Evolutionary conservation across 768 basidiomycete species (phyloP).

Genomic region (Hygrophorus pudorinus): DNA sequence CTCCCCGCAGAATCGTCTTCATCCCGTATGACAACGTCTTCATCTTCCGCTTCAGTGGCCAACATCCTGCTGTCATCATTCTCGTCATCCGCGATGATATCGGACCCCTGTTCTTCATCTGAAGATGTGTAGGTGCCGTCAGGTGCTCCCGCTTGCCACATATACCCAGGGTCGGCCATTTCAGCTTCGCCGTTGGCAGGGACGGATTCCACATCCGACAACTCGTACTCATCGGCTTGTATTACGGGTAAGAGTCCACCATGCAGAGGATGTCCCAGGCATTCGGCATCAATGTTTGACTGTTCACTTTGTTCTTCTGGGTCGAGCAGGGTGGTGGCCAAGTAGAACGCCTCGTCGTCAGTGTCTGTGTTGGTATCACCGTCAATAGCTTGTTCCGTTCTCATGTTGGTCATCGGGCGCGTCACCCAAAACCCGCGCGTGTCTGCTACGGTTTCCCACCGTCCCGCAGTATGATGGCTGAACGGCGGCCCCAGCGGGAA

Average conservation of each 20-base stretch:
- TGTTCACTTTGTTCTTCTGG: background rate
- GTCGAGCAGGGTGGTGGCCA: background rate
- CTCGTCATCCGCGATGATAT: background rate
- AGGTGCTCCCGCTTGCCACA: slow-evolving; percentile 3
- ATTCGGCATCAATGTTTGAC: background rate
- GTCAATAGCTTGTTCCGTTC: background rate
- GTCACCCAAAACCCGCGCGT: slow-evolving; percentile 24
- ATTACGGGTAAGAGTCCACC: background rate
- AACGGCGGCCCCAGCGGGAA: slow-evolving; percentile 11
- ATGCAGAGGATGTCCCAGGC: background rate
- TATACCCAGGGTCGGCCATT: slow-evolving; percentile 8
- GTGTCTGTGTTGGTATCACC: slow-evolving; percentile 3
- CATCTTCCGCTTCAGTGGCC: background rate
- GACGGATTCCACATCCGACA: slow-evolving; percentile 2
- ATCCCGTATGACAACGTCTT: background rate
- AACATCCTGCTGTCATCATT: background rate
- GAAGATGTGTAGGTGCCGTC: slow-evolving; percentile 7
- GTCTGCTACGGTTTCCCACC: slow-evolving; percentile 24
- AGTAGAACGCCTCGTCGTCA: slow-evolving; percentile 3
- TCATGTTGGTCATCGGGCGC: slow-evolving; percentile 8
- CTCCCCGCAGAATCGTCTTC: slow-evolving; percentile 5
- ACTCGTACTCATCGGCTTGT: slow-evolving; percentile 4
- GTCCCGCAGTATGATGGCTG: too few relatives aligned
- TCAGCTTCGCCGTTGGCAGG: slow-evolving; percentile 5
- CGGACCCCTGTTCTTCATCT: slow-evolving; percentile 1